Conservation (phyloP, 2,329 filamentous ascomycete species). For the Ciborinia camelliae region DNA sequence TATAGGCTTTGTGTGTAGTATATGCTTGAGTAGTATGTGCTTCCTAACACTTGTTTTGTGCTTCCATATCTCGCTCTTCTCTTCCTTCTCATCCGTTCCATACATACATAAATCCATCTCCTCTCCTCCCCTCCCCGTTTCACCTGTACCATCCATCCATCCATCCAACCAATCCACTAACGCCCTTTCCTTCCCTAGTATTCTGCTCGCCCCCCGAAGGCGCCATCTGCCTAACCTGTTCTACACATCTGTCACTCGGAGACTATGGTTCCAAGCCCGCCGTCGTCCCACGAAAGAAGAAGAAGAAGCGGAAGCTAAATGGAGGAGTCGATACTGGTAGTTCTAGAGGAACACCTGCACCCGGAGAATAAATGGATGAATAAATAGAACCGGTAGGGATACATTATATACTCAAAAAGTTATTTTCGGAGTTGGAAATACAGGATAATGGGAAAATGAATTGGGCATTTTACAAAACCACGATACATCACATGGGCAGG, state of each 20-base stretch:
- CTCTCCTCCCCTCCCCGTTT: not conserved
- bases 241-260: constrained; percentile 72
- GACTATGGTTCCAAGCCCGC: constrained; percentile 73
- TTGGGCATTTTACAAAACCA: not conserved
- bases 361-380: not conserved
- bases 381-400: not conserved
- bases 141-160: not conserved
- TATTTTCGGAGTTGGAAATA: not conserved
- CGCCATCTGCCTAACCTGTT: constrained; percentile 77
- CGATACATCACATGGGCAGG: not conserved
- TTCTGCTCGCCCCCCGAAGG: constrained; percentile 68
- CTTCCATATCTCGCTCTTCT: not conserved
- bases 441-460: not conserved
- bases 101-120: not conserved
- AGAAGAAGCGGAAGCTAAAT: constrained; percentile 67
- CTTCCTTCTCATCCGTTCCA: not conserved
- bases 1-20: constrained; percentile 90
- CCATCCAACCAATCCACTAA: constrained; percentile 19
- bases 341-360: constrained; percentile 56
- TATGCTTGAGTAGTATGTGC: constrained; percentile 76
- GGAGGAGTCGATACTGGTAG: constrained; percentile 57
- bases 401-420: not conserved
- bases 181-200: constrained; percentile 42
- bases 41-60: not conserved
- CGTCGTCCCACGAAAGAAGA: constrained; percentile 69